Evolutionary conservation across 2,329 filamentous ascomycete genomes (phyloP), one percentile per base, ranked within the genome.

Genomic region (Albophoma yamanashiensis): DNA sequence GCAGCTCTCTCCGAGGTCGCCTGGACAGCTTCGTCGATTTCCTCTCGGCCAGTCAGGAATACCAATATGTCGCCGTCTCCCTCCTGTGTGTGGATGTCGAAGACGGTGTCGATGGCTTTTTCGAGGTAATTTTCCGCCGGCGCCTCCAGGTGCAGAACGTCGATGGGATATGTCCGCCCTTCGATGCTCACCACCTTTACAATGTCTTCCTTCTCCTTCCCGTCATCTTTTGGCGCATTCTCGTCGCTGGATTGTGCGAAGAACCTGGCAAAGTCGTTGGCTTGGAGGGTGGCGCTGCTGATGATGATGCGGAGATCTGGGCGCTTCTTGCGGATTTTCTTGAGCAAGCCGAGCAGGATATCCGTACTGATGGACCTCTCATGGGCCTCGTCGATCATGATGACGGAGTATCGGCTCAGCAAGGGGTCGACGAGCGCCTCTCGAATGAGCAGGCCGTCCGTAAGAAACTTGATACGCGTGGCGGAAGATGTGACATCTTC

Each of bases 321-420:
- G 52, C 94, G 82, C 68, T 85, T 88, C 71, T 85, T 91, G 59
- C 85, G 78, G 57, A 99, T 93, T 73, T 97, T 97, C 72, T 96
- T 97, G 45, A 99, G 74, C 17, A 97, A 78, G 0, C 94, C 93
- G 4, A 99, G 82, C 9, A 97, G 79, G 15, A 99, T 84, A 69
- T 99, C 94, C 0, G 92, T 96, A 71, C 91, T 95, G 61, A 97
- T 82, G 56, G 92, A 96, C 59, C 94, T 82, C 74, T 97, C 93
- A 70, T 99, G 94, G 8, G 93, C 94, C 75, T 97, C 93, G 70
- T 99, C 94, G 9, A 99, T 89, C 91, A 99, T 97, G 67, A 99
- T 91, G 53, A 96, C 89, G 0, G 92, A 95, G 71, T 99, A 99
- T 14, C 91, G 84, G 25, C 90, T 94, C 42, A 99, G 76, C 4